Evolutionary conservation across 2,329 filamentous ascomycete genomes (phyloP), one percentile per base, ranked within the genome.

Genomic region (Talaromyces atroroseus): DNA sequence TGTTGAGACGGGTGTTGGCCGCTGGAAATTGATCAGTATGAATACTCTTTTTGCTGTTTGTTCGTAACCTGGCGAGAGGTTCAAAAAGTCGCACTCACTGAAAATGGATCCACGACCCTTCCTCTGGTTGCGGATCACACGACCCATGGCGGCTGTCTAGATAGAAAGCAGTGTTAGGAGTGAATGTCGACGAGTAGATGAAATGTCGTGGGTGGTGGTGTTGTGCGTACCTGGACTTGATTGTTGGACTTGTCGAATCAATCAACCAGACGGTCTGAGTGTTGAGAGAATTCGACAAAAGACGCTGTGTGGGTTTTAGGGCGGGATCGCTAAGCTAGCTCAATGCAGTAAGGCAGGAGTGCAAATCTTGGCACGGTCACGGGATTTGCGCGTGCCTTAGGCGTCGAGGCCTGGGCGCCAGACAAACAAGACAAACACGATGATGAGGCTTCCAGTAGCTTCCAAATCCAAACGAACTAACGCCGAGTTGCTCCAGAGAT

Each of bases 1-100:
- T 96, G 83, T 94, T 92, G 75, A 97, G 86, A 80, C 89, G 88
- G 80, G 88, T 91, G 81, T 89, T 84, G 78, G 87, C 85, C 79
- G 85, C 85, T 88, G 72, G 60, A 67, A 56, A 53, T 52, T 36
- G 40, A 44, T 44, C 18, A 44, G 40, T 44, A 44, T 23, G 10
- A 7, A 1, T 36, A 3, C 48, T 42, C 16, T 23, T 34, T 36
- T 42, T 53, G 18, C 45, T 44, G 20, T 29, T 49, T 49, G 4
- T 54, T 59, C 49, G 48, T 48, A 26, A 47, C 34, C 53, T 50
- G 40, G 56, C 54, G 60, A 58, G 56, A 58, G 54, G 16, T 60
- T 64, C 54, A 58, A 44, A 48, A 65, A 65, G 74, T 75, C 77
- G 75, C 74, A 82, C 81, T 74, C 76, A 79, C 82, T 88, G 81